Conservation (phyloP, 768 basidiomycete species). For the Sarcodon aspratus region DNA sequence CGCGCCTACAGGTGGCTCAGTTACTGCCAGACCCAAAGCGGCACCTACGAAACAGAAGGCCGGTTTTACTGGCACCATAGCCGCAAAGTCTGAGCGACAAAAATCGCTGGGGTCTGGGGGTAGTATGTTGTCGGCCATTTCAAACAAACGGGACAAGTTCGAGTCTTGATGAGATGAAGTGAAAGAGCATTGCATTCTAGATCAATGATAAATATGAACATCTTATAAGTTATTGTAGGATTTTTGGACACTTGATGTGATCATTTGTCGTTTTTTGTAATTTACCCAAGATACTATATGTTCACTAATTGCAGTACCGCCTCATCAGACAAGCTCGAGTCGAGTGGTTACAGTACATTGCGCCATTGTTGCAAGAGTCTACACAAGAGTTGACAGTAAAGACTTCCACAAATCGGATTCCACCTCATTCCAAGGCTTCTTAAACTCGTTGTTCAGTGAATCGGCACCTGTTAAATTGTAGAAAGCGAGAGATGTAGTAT, state of each 20-base stretch:
- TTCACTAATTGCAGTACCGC: not conserved
- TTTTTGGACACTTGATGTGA: constrained; percentile 15
- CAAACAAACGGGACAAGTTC: constrained; percentile 22
- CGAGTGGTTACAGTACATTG: too few relatives aligned
- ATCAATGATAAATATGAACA: constrained; percentile 3
- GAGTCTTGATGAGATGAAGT: not conserved
- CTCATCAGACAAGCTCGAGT: too few relatives aligned
- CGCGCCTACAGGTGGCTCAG: not conserved
- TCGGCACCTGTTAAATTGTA: too few relatives aligned
- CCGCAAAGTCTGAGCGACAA: not conserved
- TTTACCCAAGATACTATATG: not conserved
- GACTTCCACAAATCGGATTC: too few relatives aligned
- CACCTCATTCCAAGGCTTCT: too few relatives aligned
- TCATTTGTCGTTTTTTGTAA: not conserved
- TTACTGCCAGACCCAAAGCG: not conserved
- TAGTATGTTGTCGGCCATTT: constrained; percentile 28
- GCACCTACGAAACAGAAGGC: too few relatives aligned
- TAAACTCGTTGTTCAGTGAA: too few relatives aligned
- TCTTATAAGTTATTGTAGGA: constrained; percentile 8
- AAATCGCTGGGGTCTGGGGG: constrained; percentile 19
- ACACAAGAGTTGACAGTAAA: too few relatives aligned
- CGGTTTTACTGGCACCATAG: not conserved
- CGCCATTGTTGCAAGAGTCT: too few relatives aligned
- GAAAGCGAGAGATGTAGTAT: too few relatives aligned
- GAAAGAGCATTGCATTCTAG: not conserved